A percentile compares a stretch with the other conserved stretches of the same genome.
Evolutionary conservation across 176 grass and related monocot species (phyloP).

Genomic region (Oryza coarctata): DNA sequence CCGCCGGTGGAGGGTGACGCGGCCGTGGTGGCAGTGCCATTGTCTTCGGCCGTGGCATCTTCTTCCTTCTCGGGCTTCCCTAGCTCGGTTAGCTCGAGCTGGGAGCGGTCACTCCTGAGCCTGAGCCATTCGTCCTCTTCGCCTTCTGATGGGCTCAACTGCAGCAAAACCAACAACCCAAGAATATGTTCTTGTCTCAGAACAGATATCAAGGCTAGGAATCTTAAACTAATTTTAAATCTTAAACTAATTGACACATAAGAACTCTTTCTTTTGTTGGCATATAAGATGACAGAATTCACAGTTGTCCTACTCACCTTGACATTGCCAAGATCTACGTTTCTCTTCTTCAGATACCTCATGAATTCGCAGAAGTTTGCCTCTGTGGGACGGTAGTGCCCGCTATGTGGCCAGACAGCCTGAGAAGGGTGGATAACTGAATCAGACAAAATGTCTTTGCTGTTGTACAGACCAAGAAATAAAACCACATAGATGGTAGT

Average conservation of each 20-base stretch:
- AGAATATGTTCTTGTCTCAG: background rate
- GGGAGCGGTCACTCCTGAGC: slow-evolving; percentile 28
- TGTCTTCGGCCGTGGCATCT: background rate
- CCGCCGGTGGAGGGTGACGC: background rate
- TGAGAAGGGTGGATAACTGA: slow-evolving; percentile 24
- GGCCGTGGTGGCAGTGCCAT: background rate
- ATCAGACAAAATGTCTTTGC: slow-evolving; percentile 23
- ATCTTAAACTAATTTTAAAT: too few species aligned
- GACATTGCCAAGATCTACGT: slow-evolving; percentile 81
- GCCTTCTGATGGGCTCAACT: slow-evolving; percentile 61
- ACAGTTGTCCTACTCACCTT: slow-evolving; percentile 31
- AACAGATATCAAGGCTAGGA: background rate
- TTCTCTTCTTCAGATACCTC: slow-evolving; percentile 68
- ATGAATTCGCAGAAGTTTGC: slow-evolving; percentile 84
- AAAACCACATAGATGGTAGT: background rate
- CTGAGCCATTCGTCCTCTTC: slow-evolving; percentile 50
- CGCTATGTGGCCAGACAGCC: slow-evolving; percentile 93
- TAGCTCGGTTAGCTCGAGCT: slow-evolving; percentile 22
- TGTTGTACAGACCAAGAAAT: background rate
- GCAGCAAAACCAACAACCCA: slow-evolving; percentile 37
- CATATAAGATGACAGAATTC: background rate
- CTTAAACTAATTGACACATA: too few species aligned
- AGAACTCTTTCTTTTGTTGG: background rate
- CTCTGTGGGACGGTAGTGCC: slow-evolving; percentile 89
- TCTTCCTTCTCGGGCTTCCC: slow-evolving; percentile 28